Conservation (phyloP, 768 basidiomycete genomes). For the Tylopilus felleus region DNA sequence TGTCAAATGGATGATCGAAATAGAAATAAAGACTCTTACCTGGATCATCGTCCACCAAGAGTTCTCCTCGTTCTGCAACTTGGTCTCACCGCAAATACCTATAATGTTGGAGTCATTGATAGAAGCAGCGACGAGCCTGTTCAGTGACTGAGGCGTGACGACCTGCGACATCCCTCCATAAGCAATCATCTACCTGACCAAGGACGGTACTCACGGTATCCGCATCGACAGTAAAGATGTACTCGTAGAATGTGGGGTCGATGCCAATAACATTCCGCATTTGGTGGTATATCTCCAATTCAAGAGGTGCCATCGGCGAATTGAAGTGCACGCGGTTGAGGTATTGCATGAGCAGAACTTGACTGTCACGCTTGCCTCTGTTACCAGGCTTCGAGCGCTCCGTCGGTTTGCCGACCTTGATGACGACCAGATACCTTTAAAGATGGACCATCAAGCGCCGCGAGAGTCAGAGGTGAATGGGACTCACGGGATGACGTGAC, state of each 20-base stretch:
- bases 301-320: constrained; percentile 60
- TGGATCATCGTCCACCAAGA: constrained; percentile 82
- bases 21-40: constrained; percentile 28
- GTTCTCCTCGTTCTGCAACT: constrained; percentile 61
- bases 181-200: constrained; percentile 1
- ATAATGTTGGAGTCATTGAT: constrained; percentile 62
- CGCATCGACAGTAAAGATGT: constrained; percentile 69
- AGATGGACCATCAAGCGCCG: not conserved
- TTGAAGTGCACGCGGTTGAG: constrained; percentile 70
- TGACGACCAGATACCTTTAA: constrained; percentile 54
- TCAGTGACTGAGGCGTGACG: constrained; percentile 63
- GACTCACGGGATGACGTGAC: constrained; percentile 63
- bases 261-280: constrained; percentile 75
- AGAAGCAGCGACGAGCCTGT: constrained; percentile 60
- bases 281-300: constrained; percentile 70
- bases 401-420: constrained; percentile 66
- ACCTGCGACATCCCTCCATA: constrained; percentile 36
- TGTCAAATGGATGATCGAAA: constrained; percentile 2
- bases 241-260: constrained; percentile 74
- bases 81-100: constrained; percentile 69
- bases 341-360: constrained; percentile 63
- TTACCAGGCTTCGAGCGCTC: constrained; percentile 65
- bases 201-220: constrained; percentile 48
- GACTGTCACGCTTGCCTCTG: constrained; percentile 67
- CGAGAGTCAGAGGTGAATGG: not conserved